A percentile compares a stretch with the other conserved stretches of the same genome.
These are phyloP conservation scores for Coleophoma cylindrospora DNA, from an alignment of 2,329 filamentous ascomycete species.

Conservation along the genomic window DNA sequence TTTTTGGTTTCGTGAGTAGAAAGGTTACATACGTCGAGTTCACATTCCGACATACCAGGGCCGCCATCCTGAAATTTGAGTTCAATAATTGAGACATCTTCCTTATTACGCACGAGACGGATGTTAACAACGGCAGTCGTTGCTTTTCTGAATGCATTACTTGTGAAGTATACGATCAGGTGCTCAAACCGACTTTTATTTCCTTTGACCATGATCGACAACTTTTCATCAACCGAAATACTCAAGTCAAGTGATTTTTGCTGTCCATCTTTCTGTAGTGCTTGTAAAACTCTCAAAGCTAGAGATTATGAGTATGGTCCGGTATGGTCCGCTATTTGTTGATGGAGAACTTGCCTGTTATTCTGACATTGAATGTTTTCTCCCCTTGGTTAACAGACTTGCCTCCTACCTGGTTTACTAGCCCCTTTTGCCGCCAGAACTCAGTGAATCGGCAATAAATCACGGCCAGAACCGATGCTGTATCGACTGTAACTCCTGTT, in stretches of 20 bases:
- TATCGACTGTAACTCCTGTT: constrained; percentile 7
- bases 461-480: constrained; percentile 14
- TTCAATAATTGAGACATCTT: constrained; percentile 9
- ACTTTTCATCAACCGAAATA: constrained; percentile 11
- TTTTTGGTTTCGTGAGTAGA: not conserved
- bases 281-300: constrained; percentile 9
- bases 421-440: constrained; percentile 16
- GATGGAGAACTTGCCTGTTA: not conserved
- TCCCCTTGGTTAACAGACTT: constrained; percentile 4
- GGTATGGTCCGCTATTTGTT: too few species aligned
- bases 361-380: constrained; percentile 11
- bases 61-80: constrained; percentile 18
- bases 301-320: not conserved
- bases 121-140: constrained; percentile 13
- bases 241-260: constrained; percentile 14
- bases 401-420: constrained; percentile 10
- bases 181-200: constrained; percentile 15
- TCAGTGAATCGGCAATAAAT: constrained; percentile 20
- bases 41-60: constrained; percentile 15
- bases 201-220: constrained; percentile 15
- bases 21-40: constrained; percentile 14
- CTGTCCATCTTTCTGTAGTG: constrained; percentile 14
- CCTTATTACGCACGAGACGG: constrained; percentile 5
- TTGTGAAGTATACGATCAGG: constrained; percentile 15
- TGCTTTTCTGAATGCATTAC: constrained; percentile 17